Evolutionary conservation across 140 eudicot genomes (phyloP).

Genomic region (Oenanthe javanica): DNA sequence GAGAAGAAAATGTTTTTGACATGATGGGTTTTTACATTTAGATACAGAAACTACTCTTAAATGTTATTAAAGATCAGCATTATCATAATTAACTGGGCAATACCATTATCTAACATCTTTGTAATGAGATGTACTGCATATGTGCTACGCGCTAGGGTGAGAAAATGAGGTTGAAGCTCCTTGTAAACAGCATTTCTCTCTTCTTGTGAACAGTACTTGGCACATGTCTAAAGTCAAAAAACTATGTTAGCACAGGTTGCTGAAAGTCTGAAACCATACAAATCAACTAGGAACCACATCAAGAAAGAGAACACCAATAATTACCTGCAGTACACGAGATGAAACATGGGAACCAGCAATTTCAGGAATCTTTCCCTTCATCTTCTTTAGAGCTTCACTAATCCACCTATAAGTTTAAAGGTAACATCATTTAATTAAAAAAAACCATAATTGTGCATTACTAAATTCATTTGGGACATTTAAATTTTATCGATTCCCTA

Average conservation of each 20-base stretch:
- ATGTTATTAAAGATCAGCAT: background rate
- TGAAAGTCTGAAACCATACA: background rate
- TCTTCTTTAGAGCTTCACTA: slow-evolving; percentile 70
- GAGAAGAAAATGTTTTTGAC: slow-evolving; percentile 4
- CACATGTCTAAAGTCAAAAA: slow-evolving; percentile 55
- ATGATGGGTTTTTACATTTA: background rate
- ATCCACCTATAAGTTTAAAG: slow-evolving; percentile 40
- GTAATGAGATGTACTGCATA: slow-evolving; percentile 88
- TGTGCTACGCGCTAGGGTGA: slow-evolving; percentile 62
- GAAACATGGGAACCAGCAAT: slow-evolving; percentile 96
- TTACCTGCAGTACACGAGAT: slow-evolving; percentile 93
- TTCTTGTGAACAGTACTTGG: slow-evolving; percentile 69
- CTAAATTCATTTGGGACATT: background rate
- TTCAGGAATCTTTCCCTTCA: slow-evolving; percentile 85
- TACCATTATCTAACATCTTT: slow-evolving; percentile 85
- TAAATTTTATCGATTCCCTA: background rate
- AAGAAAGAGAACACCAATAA: background rate
- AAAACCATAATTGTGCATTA: background rate
- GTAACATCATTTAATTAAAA: background rate
- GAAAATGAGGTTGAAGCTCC: slow-evolving; percentile 76
- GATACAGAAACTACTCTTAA: background rate
- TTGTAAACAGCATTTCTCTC: slow-evolving; percentile 58
- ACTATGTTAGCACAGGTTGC: slow-evolving; percentile 15
- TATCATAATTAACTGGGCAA: slow-evolving; percentile 1
- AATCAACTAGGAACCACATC: background rate